Conservation (phyloP, 2,329 filamentous ascomycete genomes). For the Exserohilum rostratum region DNA sequence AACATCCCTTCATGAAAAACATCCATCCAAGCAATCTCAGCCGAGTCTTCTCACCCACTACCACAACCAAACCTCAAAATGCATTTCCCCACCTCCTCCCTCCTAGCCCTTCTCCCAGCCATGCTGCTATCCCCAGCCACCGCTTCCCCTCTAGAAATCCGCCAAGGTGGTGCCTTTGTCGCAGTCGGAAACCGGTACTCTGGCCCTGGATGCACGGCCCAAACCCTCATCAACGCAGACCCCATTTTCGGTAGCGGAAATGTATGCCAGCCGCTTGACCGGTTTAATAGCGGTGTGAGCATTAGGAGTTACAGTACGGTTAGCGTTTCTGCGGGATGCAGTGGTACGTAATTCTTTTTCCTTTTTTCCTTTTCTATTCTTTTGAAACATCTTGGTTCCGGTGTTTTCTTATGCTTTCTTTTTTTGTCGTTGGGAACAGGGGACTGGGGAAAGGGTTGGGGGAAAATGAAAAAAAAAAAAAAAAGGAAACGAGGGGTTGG, state of each 20-base stretch:
- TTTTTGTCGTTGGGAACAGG: no score
- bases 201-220: slow-evolving; percentile 15
- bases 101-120: neutral
- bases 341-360: neutral
- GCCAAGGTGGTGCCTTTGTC: slow-evolving; percentile 9
- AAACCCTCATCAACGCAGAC: slow-evolving; percentile 19
- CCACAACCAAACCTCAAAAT: neutral
- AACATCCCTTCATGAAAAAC: neutral
- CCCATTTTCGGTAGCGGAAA: slow-evolving; percentile 24
- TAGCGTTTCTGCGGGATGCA: neutral
- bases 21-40: neutral
- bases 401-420: neutral
- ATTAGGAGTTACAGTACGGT: slow-evolving; percentile 20
- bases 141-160: neutral
- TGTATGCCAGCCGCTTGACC: slow-evolving; percentile 20
- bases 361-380: neutral
- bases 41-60: neutral
- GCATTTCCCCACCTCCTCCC: neutral
- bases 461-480: neutral
- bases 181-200: slow-evolving; percentile 22
- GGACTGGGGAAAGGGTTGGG: no score
- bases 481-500: neutral
- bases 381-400: no score
- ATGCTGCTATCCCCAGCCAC: neutral
- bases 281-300: slow-evolving; percentile 4